Conservation (phyloP, 2,329 filamentous ascomycete species). For the Exophiala viscosa region DNA sequence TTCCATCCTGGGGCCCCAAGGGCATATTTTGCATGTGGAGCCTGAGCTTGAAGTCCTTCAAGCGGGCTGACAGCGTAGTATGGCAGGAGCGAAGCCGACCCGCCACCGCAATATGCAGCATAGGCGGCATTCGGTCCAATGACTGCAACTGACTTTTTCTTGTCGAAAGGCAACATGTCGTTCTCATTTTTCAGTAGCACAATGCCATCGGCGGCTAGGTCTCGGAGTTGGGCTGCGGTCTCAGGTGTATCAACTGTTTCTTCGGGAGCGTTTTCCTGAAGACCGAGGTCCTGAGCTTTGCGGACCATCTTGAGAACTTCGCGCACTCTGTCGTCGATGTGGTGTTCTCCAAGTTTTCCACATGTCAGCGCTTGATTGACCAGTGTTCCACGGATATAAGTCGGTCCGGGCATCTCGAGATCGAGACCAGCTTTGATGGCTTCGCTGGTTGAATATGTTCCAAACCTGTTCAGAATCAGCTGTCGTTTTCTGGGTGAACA, state of each 20-base stretch:
- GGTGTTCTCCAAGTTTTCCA: conserved; percentile 54
- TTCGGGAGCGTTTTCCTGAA: conserved; percentile 55
- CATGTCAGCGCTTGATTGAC: conserved; percentile 47
- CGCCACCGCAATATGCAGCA: conserved; percentile 56
- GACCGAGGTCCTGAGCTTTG: conserved; percentile 51
- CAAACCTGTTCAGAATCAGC: conserved; percentile 35
- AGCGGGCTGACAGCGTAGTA: conserved; percentile 47
- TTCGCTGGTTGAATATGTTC: conserved; percentile 45
- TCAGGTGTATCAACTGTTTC: conserved; percentile 56
- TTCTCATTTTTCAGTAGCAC: conserved; percentile 71
- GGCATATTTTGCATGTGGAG: conserved; percentile 46
- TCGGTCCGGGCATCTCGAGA: conserved; percentile 47
- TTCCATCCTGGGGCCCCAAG: conserved; percentile 64
- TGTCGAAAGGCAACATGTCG: conserved; percentile 56
- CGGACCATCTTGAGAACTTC: conserved; percentile 60
- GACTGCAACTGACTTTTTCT: conserved; percentile 46
- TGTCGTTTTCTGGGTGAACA: neutral
- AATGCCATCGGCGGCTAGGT: conserved; percentile 64
- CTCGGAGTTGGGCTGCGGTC: conserved; percentile 61
- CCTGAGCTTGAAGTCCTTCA: conserved; percentile 40
- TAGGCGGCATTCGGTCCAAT: conserved; percentile 54
- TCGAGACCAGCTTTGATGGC: conserved; percentile 45
- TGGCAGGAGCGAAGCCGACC: conserved; percentile 55
- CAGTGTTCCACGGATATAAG: conserved; percentile 40
- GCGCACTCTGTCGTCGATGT: conserved; percentile 57